Base-by-base conservation (phyloP, 345 rosid genomes). In the Microcos paniculata region DNA sequence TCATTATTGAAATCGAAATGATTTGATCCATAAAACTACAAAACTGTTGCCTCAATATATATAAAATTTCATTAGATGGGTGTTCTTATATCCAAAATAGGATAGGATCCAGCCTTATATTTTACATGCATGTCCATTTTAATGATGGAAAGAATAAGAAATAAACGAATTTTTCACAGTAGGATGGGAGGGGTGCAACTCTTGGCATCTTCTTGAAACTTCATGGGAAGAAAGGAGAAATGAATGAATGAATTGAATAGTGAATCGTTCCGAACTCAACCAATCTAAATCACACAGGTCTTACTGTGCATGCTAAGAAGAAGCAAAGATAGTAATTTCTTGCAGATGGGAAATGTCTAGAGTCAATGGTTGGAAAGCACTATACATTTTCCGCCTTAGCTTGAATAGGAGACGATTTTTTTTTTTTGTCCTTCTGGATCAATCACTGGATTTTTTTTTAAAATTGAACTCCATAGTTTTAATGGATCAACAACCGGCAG, bases 401-500 rank as follows among this genome's bases (percentile, higher is more conserved):
- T 67, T 48, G 18, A 67, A 48, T 28, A 28, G 23, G 72, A 69
- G 10, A 18, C 49, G 58, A 2, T 28, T 2, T n/a, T 9, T 9
- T n/a, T 30, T 31, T n/a, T 1, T 52, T 26, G 59, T 30, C n/a
- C 46, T 31, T 10, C 4, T 3, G 42, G 42, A 48, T 16, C 6
- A 49, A 18, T 16, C 4, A 6, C 28, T 11, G 16, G 57, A 26
- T 48, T 8, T 12, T 33, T 48, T 10, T 16, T 16, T 4, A 49
- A n/a, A 70, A 51, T 19, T n/a, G 5, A 51, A 70, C 73, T 51
- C 30, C n/a, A 49, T 49, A 49, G 16, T 31, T 69, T n/a, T 31
- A 31, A 16, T 3, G 6, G 45, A 74, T 89, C 85, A 91, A 80
- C 91, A 88, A 14, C 96, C 96, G n/a, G 96, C 93, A 53, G 96